Conservation (phyloP, 345 rosid genomes). For the Linum usitatissimum region DNA sequence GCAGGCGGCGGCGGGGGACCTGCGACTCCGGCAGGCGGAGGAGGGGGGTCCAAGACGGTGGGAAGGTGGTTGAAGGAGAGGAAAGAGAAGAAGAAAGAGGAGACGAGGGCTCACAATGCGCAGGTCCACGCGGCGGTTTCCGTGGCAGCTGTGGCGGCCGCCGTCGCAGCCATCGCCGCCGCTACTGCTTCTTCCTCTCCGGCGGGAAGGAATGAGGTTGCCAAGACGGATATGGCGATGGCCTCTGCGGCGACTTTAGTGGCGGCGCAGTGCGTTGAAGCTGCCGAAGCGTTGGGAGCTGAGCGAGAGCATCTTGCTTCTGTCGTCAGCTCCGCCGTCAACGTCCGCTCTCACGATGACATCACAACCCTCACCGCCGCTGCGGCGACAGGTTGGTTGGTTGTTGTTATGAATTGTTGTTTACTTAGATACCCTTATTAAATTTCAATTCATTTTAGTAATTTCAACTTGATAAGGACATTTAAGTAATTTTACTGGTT, state of each 20-base stretch:
- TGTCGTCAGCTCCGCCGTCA: slow-evolving; percentile 80
- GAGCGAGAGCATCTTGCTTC: slow-evolving; percentile 77
- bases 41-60: slow-evolving; percentile 55
- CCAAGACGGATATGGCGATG: slow-evolving; percentile 72
- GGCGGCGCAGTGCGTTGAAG: slow-evolving; percentile 97
- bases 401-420: not conserved
- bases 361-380: slow-evolving; percentile 88
- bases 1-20: slow-evolving; percentile 26
- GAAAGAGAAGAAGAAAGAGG: slow-evolving; percentile 90
- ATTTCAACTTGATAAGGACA: no score
- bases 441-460: no score
- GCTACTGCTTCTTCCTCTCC: slow-evolving; percentile 65
- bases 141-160: slow-evolving; percentile 86
- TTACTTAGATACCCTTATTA: not conserved
- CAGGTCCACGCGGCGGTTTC: slow-evolving; percentile 85
- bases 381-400: slow-evolving; percentile 71
- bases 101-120: slow-evolving; percentile 71
- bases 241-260: slow-evolving; percentile 91
- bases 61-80: slow-evolving; percentile 97
- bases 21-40: slow-evolving; percentile 38
- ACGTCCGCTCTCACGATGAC: slow-evolving; percentile 75
- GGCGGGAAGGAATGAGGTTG: slow-evolving; percentile 41
- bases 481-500: not conserved
- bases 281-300: slow-evolving; percentile 82
- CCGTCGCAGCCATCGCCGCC: slow-evolving; percentile 76